Conservation (phyloP, 768 basidiomycete genomes). For the Termitomyces sp. region DNA sequence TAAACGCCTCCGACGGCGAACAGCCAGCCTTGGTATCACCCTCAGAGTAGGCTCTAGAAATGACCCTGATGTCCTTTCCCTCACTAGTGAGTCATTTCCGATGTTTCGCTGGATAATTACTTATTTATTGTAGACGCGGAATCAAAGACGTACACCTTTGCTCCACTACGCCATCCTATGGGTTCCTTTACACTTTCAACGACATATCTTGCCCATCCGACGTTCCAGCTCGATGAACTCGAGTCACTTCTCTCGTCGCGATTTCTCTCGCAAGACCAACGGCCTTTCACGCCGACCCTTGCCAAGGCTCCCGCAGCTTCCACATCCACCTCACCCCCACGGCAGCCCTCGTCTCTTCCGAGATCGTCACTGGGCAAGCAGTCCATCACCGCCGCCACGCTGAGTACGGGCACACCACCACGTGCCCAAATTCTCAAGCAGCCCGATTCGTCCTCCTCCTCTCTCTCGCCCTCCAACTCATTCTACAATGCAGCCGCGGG, state of each 20-base stretch:
- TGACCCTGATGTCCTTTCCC: constrained; percentile 19
- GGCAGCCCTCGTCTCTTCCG: constrained; percentile 12
- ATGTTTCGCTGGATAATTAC: constrained; percentile 26
- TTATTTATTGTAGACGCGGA: constrained; percentile 30
- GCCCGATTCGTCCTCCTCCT: constrained; percentile 10
- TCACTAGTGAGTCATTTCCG: constrained; percentile 12
- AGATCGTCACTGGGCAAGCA: constrained; percentile 3
- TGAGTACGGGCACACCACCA: not conserved
- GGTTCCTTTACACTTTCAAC: constrained; percentile 58
- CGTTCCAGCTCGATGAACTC: constrained; percentile 70
- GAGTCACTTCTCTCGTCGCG: constrained; percentile 71
- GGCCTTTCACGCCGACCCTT: constrained; percentile 67
- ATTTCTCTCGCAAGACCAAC: constrained; percentile 65
- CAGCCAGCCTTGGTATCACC: constrained; percentile 39
- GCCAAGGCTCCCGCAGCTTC: constrained; percentile 44
- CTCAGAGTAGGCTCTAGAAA: constrained; percentile 33
- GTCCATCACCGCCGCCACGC: constrained; percentile 4
- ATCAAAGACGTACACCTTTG: constrained; percentile 54
- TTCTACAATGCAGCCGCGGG: constrained; percentile 9
- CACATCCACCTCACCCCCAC: constrained; percentile 22
- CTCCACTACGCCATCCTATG: constrained; percentile 59
- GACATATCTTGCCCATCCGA: constrained; percentile 60
- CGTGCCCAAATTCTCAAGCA: constrained; percentile 12
- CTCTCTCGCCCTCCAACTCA: constrained; percentile 14
- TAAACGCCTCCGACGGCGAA: constrained; percentile 47